These are phyloP conservation scores for Melampsora larici-populina DNA, from an alignment of 1,284 basidiomycete species.

Conservation along the genomic window DNA sequence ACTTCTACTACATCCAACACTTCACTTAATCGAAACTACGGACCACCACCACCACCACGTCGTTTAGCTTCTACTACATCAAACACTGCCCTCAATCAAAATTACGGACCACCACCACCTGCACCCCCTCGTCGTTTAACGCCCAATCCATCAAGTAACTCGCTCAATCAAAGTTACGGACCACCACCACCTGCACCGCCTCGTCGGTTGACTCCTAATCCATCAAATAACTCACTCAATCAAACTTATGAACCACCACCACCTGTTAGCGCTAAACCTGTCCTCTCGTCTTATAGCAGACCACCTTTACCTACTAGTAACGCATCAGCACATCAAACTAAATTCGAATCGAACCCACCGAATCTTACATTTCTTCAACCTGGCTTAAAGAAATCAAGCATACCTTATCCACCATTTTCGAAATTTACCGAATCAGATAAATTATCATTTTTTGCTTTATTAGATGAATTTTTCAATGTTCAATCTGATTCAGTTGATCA, in stretches of 20 bases:
- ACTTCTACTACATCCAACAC: neutral
- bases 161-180: slow-evolving; percentile 5
- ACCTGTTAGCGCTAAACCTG: neutral
- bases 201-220: neutral
- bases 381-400: neutral
- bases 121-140: neutral
- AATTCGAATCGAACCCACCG: neutral
- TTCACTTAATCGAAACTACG: neutral
- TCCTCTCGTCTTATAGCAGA: neutral
- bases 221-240: neutral
- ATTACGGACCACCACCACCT: slow-evolving; percentile 26
- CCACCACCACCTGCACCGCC: slow-evolving; percentile 9
- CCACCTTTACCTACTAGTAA: slow-evolving; percentile 1
- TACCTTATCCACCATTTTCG: slow-evolving; percentile 8
- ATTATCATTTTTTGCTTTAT: slow-evolving; percentile 23
- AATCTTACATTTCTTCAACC: slow-evolving; percentile 3
- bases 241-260: slow-evolving; percentile 15
- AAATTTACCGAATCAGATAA: slow-evolving; percentile 28
- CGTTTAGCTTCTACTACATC: neutral
- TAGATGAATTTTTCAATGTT: slow-evolving; percentile 33
- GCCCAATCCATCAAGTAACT: neutral
- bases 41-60: slow-evolving; percentile 4
- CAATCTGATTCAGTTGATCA: neutral
- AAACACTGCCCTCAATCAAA: neutral
- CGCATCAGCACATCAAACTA: neutral